Base-by-base conservation (phyloP, 352 stramenopile genomes). In the Globisporangium orthogonon region DNA sequence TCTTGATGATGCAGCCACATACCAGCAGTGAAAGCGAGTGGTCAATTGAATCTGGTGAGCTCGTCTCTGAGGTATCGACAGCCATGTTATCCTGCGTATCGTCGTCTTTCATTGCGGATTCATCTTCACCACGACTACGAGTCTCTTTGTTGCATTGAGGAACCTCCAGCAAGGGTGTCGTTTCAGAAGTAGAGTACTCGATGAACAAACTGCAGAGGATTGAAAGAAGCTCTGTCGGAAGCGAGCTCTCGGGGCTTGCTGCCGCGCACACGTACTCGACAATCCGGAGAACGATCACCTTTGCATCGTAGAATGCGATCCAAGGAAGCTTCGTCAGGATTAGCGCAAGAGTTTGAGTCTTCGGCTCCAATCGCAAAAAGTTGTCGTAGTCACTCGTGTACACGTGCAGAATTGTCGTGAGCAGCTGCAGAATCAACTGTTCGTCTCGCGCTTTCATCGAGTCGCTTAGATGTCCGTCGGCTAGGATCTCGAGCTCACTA, bases 201-300 rank as follows among this genome's bases (percentile, higher is more conserved):
- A 89, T 67, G n/a, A 89, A 78, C 43, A 87, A 55, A n/a, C 64
- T 82, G 54, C 74, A 83, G 2, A 93, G 50, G 9, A 89, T 72
- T 0, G 74, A 78, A 14, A 93, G 62, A 41, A 91, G 78, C 23
- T 89, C 77, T 28, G 74, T 66, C 28, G 79, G 73, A 17, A 86
- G 52, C 7, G 66, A 48, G 2, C 66, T 66, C 2, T 87, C 73
- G 15, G 68, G 46, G 39, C 68, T 70, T 35, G 76, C 80, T 35
- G 74, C 67, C 23, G 72, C 80, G 50, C 79, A 89, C 10, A 89
- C 77, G 43, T 90, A 89, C 57, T 93, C 79, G n/a, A 87, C 80
- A 28, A 89, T 83, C 17, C 78, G 70, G 28, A 93, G 66, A 7
- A 88, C 85, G 57, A 90, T 88, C 14, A 87, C 67, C 45, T 78